Conservation (phyloP, 805 yeast species). For the Hanseniaspora occidentalis region DNA sequence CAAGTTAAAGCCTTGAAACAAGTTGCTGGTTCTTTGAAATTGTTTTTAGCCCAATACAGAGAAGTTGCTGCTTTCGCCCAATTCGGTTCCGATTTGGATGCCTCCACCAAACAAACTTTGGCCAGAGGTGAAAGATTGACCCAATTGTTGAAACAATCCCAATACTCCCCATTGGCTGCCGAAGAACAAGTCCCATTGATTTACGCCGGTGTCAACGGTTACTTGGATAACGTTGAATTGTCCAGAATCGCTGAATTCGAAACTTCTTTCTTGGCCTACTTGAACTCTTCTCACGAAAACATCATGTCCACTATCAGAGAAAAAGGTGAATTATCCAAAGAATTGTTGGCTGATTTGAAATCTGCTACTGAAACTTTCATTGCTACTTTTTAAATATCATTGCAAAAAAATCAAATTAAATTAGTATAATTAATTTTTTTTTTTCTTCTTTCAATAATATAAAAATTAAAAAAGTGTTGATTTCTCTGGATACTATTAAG, state of each 20-base stretch:
- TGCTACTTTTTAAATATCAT: slow-evolving; percentile 74
- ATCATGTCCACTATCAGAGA: slow-evolving; percentile 74
- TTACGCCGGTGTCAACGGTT: slow-evolving; percentile 99
- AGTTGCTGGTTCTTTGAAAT: slow-evolving; percentile 99
- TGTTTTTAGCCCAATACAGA: slow-evolving; percentile 99
- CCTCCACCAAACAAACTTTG: slow-evolving; percentile 98
- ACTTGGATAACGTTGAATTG: slow-evolving; percentile 76
- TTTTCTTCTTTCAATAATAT: too few species aligned
- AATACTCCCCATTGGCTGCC: slow-evolving; percentile 92
- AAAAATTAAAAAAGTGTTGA: slow-evolving; percentile 3
- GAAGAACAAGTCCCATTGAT: slow-evolving; percentile 98
- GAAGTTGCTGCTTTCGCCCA: slow-evolving; percentile 99
- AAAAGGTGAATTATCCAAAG: slow-evolving; percentile 85
- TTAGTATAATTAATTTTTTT: too few species aligned
- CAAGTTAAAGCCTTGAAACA: slow-evolving; percentile 99
- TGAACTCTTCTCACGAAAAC: slow-evolving; percentile 80
- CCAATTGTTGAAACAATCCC: slow-evolving; percentile 96
- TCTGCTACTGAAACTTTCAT: slow-evolving; percentile 85
- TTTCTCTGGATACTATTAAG: background rate
- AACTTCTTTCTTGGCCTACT: slow-evolving; percentile 80
- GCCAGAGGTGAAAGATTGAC: slow-evolving; percentile 99
- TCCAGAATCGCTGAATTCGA: slow-evolving; percentile 86
- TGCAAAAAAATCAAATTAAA: too few species aligned
- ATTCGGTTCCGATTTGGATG: slow-evolving; percentile 99
- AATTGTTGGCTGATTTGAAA: slow-evolving; percentile 76